Base-by-base conservation (phyloP, 768 basidiomycete genomes). In the Gymnopilus dilepis region DNA sequence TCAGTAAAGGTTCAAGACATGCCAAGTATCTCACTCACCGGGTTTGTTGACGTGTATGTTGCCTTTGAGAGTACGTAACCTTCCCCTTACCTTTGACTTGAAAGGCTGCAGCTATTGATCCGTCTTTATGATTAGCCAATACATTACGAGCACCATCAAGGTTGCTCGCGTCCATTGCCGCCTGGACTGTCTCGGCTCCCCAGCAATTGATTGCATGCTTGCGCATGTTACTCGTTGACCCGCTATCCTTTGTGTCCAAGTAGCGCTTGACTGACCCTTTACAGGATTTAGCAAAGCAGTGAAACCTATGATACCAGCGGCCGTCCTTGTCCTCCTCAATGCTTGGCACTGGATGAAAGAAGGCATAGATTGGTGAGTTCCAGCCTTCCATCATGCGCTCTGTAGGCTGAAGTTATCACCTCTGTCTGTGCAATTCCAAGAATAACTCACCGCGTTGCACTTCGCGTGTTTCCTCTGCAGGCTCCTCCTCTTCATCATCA, bases 101-200 rank as follows among this genome's bases (percentile, higher is more conserved):
- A 13, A 56, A 56, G 12, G 45, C 33, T 31, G 45, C 54, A 1
- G 60, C 45, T n/a, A 61, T 61, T 37, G 60, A 56, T 21, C 60
- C 60, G 19, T 61, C 60, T 19, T 56, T 55, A 8, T 22, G 33
- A 2, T 53, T 52, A 1, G 59, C 26, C 2, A 61, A 42, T 21
- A 61, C 33, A 13, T 61, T 15, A 0, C 53, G 31, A 0, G 52
- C 45, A 3, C 28, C 26, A 2, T 4, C 21, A 11, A 15, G 6
- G 26, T 43, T 28, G 2, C 4, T n/a, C 26, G 55, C 30, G 6
- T 11, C 41, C 21, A 26, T 33, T 24, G 55, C 55, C 12, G 38
- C 55, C 21, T 41, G 6, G 11, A 56, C 40, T 37, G 41, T 42
- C 11, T 56, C 55, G 15, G 3, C 22, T 19, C 55, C 55, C 57